A percentile compares a stretch with the other conserved stretches of the same genome.
Conservation (phyloP, 1,284 basidiomycete genomes). For the Moesziomyces aphidis region DNA sequence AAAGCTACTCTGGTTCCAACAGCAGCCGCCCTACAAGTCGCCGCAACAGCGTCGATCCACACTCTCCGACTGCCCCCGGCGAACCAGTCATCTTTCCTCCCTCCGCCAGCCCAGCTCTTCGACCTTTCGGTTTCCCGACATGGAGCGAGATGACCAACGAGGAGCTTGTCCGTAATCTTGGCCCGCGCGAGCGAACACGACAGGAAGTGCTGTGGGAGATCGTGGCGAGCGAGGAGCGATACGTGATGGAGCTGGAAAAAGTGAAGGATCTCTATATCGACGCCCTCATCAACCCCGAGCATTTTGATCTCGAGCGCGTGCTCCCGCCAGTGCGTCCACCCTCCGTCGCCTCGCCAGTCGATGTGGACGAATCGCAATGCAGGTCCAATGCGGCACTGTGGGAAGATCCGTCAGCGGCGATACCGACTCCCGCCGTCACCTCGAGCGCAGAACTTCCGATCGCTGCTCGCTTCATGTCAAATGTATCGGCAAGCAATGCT, state of each 20-base stretch:
- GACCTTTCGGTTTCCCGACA: constrained; percentile 70
- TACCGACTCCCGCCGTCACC: background rate
- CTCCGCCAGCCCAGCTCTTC: constrained; percentile 11
- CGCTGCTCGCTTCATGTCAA: constrained; percentile 55
- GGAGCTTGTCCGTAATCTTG: constrained; percentile 91
- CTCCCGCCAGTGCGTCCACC: constrained; percentile 1
- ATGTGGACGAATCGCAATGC: background rate
- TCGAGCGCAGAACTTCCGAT: constrained; percentile 49
- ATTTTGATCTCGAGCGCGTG: constrained; percentile 33
- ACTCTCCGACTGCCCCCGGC: constrained; percentile 10
- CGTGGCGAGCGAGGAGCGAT: constrained; percentile 95
- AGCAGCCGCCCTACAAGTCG: constrained; percentile 33
- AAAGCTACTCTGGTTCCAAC: constrained; percentile 29
- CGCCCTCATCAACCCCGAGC: constrained; percentile 79
- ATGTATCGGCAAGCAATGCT: constrained; percentile 5
- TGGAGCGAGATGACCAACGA: constrained; percentile 97
- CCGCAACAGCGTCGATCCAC: constrained; percentile 28
- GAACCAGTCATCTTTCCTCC: constrained; percentile 27
- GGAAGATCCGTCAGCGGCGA: background rate
- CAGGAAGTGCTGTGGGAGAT: constrained; percentile 99
- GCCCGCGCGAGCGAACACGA: constrained; percentile 89
- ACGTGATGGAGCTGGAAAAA: constrained; percentile 86
- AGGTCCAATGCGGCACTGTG: constrained; percentile 1
- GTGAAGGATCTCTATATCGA: constrained; percentile 94
- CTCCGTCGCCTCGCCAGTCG: background rate